Evolutionary conservation across 805 yeast species (phyloP).

Genomic region (Candida easanensis): DNA sequence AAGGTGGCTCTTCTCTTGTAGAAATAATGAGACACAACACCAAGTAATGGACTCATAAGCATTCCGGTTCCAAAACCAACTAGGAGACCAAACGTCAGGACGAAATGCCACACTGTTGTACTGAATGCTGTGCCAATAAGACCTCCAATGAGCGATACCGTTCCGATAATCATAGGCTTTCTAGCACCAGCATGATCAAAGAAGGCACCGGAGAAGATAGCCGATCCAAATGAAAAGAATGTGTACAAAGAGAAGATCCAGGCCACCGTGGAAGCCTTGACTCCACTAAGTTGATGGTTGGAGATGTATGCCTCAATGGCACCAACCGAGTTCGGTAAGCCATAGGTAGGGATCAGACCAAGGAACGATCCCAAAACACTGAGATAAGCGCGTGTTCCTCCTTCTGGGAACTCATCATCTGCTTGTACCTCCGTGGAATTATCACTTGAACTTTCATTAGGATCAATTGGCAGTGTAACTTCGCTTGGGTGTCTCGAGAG

Average conservation of each 20-base stretch:
- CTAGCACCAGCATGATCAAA: constrained; percentile 45
- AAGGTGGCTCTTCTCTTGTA: constrained; percentile 40
- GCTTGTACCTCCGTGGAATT: not conserved
- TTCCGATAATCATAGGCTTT: constrained; percentile 35
- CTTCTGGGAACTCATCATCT: constrained; percentile 43
- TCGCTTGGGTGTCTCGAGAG: too few species aligned
- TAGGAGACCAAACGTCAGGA: constrained; percentile 47
- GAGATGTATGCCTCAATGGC: constrained; percentile 59
- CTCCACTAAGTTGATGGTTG: constrained; percentile 45
- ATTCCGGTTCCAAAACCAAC: constrained; percentile 54
- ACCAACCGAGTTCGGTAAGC: constrained; percentile 56
- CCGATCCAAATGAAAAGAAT: constrained; percentile 27
- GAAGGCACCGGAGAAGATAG: constrained; percentile 41
- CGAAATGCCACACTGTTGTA: constrained; percentile 44
- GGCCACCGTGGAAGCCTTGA: constrained; percentile 44
- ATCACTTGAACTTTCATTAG: not conserved
- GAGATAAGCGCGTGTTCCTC: constrained; percentile 49
- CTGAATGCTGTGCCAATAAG: constrained; percentile 44
- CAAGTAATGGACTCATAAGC: constrained; percentile 57
- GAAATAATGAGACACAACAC: constrained; percentile 56
- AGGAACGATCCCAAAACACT: constrained; percentile 55
- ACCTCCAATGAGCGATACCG: constrained; percentile 35
- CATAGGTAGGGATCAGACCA: constrained; percentile 51
- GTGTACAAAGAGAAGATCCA: constrained; percentile 49
- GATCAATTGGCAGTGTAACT: too few species aligned